Evolutionary conservation across 371 early-diverging fungal genomes (phyloP).

Genomic region (Syncephalastrum monosporum): DNA sequence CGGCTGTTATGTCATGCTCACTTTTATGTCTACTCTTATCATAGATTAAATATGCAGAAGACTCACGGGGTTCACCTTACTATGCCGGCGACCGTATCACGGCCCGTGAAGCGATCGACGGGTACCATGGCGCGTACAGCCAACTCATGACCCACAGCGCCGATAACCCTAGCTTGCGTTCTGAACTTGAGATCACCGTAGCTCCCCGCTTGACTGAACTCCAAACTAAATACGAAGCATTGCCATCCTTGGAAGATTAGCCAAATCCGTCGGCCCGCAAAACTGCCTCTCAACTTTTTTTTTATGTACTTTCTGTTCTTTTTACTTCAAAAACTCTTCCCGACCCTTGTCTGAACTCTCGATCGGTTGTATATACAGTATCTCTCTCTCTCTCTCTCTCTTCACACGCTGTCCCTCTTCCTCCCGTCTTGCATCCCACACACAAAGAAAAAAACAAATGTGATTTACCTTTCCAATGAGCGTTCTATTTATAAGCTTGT

Average conservation of each 20-base stretch:
- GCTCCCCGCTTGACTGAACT: conserved; percentile 26
- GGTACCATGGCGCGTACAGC: conserved; percentile 26
- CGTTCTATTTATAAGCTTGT: too few species aligned
- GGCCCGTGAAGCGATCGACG: conserved; percentile 38
- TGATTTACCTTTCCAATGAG: too few species aligned
- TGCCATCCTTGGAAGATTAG: conserved; percentile 15
- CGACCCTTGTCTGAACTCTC: too few species aligned
- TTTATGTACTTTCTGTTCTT: conserved; percentile 2
- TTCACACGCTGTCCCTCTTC: too few species aligned
- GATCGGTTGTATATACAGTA: too few species aligned
- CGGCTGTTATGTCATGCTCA: not conserved
- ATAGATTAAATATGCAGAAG: conserved; percentile 38
- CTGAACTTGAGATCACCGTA: conserved; percentile 25
- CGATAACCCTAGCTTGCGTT: conserved; percentile 14
- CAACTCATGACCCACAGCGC: conserved; percentile 23
- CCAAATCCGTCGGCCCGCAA: too few species aligned
- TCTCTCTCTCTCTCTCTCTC: too few species aligned
- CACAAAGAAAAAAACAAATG: too few species aligned
- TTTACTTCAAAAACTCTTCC: not conserved
- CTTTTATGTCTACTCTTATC: not conserved
- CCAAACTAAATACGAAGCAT: conserved; percentile 21
- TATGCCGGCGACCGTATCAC: conserved; percentile 39
- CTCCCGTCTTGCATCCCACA: too few species aligned
- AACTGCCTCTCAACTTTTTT: not conserved
- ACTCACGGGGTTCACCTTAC: conserved; percentile 40